Base-by-base conservation (phyloP, 371 early-diverging fungal species). In the Dinochytrium kinnereticum region DNA sequence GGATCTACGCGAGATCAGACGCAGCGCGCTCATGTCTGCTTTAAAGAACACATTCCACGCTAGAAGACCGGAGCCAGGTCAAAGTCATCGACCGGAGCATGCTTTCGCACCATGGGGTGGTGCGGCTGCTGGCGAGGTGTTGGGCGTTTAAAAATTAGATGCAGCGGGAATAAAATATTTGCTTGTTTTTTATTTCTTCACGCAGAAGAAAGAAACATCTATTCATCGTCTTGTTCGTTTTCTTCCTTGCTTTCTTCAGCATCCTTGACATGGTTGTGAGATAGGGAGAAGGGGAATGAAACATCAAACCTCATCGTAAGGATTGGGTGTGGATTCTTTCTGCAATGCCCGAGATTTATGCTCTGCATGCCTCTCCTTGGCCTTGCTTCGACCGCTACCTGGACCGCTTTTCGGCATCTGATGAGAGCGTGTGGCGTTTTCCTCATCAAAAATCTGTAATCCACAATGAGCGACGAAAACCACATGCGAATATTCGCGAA, bases 101-200 rank as follows among this genome's bases (percentile, higher is more conserved):
- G 66, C 66, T 21, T 40, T 66, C 17, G 26, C 40, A 2, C 66
- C 66, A 24, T 66, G 66, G 66, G 49, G 66, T 7, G 66, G 66
- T 5, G 44, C 66, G 5, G 38, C 38, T 28, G 28, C 66, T 10
- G 28, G 44, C 10, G 2, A 37, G 44, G 44, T 66, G 10, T 24
- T 66, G 44, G 66, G 61, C 7, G 61, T 61, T 34, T 61, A 61
- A 26, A 61, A 36, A 61, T 3, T 61, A 7, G n/a, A n/a, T n/a
- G n/a, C n/a, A n/a, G n/a, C n/a, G n/a, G n/a, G n/a, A n/a, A n/a
- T n/a, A n/a, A n/a, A n/a, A n/a, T n/a, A n/a, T n/a, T n/a, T n/a
- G n/a, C n/a, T n/a, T n/a, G n/a, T n/a, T n/a, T n/a, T n/a, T n/a
- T n/a, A n/a, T n/a, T n/a, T n/a, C n/a, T n/a, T n/a, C n/a, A n/a